These are phyloP conservation scores for Dioszegia crocea DNA, from an alignment of 768 basidiomycete species.

Conservation along the genomic window DNA sequence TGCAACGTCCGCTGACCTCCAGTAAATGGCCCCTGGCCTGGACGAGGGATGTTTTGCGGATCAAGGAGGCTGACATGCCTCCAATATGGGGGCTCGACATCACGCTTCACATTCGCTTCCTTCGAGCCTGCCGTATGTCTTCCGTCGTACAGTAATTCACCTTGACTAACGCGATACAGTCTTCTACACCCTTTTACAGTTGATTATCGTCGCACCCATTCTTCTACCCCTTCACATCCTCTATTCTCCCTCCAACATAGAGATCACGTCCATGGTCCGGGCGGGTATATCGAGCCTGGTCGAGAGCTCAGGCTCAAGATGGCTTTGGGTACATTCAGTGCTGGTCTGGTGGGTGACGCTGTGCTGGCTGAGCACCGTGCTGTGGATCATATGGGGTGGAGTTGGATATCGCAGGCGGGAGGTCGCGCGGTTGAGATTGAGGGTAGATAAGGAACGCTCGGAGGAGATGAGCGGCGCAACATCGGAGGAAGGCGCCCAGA, in stretches of 20 bases:
- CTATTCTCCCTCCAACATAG: slow-evolving; percentile 20
- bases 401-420: slow-evolving; percentile 41
- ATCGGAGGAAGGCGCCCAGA: background rate
- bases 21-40: slow-evolving; percentile 45
- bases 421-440: slow-evolving; percentile 12
- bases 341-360: slow-evolving; percentile 47
- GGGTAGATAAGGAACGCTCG: slow-evolving; percentile 5
- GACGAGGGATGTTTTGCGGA: slow-evolving; percentile 33
- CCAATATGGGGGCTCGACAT: slow-evolving; percentile 44
- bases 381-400: slow-evolving; percentile 49
- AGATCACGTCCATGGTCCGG: slow-evolving; percentile 41
- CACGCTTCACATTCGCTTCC: slow-evolving; percentile 45
- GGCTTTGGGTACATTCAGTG: slow-evolving; percentile 48
- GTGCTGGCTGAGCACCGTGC: slow-evolving; percentile 37
- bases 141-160: too few relatives aligned
- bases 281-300: slow-evolving; percentile 40
- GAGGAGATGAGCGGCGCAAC: background rate
- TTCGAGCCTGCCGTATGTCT: slow-evolving; percentile 39
- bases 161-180: slow-evolving; percentile 20
- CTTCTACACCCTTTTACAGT: slow-evolving; percentile 43
- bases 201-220: slow-evolving; percentile 35
- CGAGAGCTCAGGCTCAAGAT: slow-evolving; percentile 27
- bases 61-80: slow-evolving; percentile 46
- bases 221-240: slow-evolving; percentile 45
- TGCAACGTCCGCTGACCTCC: background rate